Evolutionary conservation across 1,284 basidiomycete species (phyloP), one percentile per base, ranked within the genome.

Genomic region (Peniophora sp.): DNA sequence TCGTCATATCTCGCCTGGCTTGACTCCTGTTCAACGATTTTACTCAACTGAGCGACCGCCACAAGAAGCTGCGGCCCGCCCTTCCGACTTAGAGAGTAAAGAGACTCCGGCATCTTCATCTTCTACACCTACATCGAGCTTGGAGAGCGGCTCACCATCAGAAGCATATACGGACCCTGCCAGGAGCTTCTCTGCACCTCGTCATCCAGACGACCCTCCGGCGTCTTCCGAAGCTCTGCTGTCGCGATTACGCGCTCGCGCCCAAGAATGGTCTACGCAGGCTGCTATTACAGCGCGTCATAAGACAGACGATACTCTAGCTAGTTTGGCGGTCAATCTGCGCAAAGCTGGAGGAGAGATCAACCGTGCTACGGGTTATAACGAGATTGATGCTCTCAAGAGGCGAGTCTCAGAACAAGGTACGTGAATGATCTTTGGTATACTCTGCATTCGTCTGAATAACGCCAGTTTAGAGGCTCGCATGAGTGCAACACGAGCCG

Each of bases 331-430:
- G 54, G 68, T 70, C 16, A 79, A 76, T 10, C 80, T 95, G 58
- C 79, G 83, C 16, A 74, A 84, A 58, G 73, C 94, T 1, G 91
- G 92, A 8, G 70, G 77, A 11, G 79, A 87, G 61, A 70, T 97
- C 53, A 97, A 95, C 62, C 81, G 80, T 55, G 81, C 89, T 24
- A 94, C 93, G 11, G 94, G 93, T 0, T 97, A 97, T 61, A 84
- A 89, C 56, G 86, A 89, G 63, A 95, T 97, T 38, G 92, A 96
- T 59, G 73, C 73, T 25, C 69, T 97, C 52, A 95, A 96, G 67
- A 69, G 69, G 54, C 72, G 75, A 43, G 93, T 96, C n/a, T 82
- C 79, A 27, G 78, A 80, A 48, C 85, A 87, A 74, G 92, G 93
- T 92, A 62, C 55, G 76, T 72, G 52, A 53, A 51, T 52, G n/a